phyloP scores from a whole-genome alignment of 139 green algal species.

The Nannochloris sp. region DNA sequence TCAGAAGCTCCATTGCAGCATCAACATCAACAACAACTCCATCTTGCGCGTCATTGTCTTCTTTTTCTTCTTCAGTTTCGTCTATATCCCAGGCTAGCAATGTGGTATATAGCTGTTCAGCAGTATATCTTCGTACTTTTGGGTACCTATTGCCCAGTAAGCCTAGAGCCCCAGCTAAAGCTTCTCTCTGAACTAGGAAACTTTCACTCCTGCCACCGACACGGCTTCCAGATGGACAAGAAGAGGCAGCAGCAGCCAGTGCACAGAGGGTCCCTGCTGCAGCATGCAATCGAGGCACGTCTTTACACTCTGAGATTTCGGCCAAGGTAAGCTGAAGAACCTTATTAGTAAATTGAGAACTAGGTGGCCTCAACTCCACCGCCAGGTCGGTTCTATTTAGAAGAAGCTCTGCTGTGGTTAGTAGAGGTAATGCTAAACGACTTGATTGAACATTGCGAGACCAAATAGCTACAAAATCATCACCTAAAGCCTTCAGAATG shows the following conservation, averaged over 20 bases:
- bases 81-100: conserved; percentile 55
- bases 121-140: conserved; percentile 58
- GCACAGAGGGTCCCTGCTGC: conserved; percentile 36
- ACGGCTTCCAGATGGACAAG: background rate
- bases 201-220: conserved; percentile 9
- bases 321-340: conserved; percentile 40
- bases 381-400: conserved; percentile 19
- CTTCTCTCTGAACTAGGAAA: conserved; percentile 16
- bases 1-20: conserved; percentile 39
- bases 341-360: conserved; percentile 5
- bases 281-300: conserved; percentile 58
- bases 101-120: conserved; percentile 77
- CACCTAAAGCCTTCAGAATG: background rate
- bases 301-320: conserved; percentile 48
- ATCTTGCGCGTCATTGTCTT: background rate
- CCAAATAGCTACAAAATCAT: background rate
- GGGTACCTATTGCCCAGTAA: conserved; percentile 58
- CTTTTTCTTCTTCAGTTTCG: conserved; percentile 11
- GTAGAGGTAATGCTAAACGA: conserved; percentile 34
- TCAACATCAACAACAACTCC: background rate
- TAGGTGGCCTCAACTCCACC: background rate
- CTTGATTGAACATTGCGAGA: background rate
- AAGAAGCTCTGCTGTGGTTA: conserved; percentile 45
- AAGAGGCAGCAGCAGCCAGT: conserved; percentile 15
- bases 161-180: conserved; percentile 49